Base-by-base conservation (phyloP, 169 alveolate genomes). In the Theileria equi region DNA sequence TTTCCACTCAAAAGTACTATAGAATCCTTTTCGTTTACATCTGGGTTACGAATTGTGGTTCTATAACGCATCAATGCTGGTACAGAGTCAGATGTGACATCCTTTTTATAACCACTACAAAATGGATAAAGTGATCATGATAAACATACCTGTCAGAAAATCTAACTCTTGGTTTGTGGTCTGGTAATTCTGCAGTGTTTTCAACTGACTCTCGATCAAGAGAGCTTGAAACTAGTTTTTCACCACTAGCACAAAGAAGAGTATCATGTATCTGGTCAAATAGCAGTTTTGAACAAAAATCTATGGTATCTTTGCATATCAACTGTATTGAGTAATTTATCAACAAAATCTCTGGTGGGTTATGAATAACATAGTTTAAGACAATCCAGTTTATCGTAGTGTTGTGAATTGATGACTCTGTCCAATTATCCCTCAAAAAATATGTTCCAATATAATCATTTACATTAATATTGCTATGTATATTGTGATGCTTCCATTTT, bases 261-360 rank as follows among this genome's bases (percentile, higher is more conserved):
- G 92, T 76, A 73, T 78, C 88, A 25, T 81, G 74, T 11, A 86
- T 77, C 48, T 86, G 92, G n/a, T 82, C 80, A 43, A 86, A 86
- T n/a, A 86, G 53, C 1, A 86, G 49, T 36, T 72, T 77, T 19
- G 88, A 55, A 36, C 64, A 84, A 54, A 60, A 77, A 38, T 77
- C 69, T n/a, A 86, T 66, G 0, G 89, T 64, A 35, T 70, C 73
- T 69, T 81, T 80, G 62, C 78, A 79, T 0, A 76, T 72, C 41
- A 86, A 62, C 4, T 84, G 72, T 6, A 86, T 78, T 25, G 84
- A 81, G 65, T 72, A 70, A 54, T 86, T 80, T 52, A 80, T 23
- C 49, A 86, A 74, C 36, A 86, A 73, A 13, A 86, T 48, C 34
- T 71, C 70, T 8, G 92, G 89, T 3, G 89, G 87, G 35, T 84